These are phyloP conservation scores for Phytophthora pluvialis DNA, from an alignment of 352 stramenopile species.

Conservation along the genomic window DNA sequence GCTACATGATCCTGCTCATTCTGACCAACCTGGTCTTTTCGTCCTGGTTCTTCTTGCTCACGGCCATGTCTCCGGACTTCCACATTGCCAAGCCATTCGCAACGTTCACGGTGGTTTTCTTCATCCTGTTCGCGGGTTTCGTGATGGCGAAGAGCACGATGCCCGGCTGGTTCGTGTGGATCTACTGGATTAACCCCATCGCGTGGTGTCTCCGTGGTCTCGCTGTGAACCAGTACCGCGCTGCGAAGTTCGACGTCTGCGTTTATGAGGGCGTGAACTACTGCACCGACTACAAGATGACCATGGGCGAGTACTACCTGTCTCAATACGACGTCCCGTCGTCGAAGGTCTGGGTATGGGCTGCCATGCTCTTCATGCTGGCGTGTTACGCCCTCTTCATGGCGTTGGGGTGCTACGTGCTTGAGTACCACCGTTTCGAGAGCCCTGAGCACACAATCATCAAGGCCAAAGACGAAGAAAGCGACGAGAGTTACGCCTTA, in stretches of 20 bases:
- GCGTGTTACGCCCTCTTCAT: conserved; percentile 38
- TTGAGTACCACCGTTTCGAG: conserved; percentile 43
- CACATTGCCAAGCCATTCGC: conserved; percentile 53
- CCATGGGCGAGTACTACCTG: conserved; percentile 45
- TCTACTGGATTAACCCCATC: conserved; percentile 74
- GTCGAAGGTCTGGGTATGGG: conserved; percentile 39
- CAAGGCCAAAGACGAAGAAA: conserved; percentile 25
- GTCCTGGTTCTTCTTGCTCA: conserved; percentile 48
- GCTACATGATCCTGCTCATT: conserved; percentile 45
- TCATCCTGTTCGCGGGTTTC: conserved; percentile 65
- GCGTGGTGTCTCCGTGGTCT: conserved; percentile 47
- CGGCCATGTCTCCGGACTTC: conserved; percentile 35
- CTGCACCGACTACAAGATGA: conserved; percentile 34
- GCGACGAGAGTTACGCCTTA: conserved; percentile 26
- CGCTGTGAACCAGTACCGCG: conserved; percentile 39
- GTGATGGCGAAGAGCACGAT: conserved; percentile 53
- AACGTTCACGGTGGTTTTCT: conserved; percentile 51
- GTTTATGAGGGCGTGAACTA: conserved; percentile 36
- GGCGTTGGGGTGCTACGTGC: conserved; percentile 25
- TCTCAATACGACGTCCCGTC: conserved; percentile 36
- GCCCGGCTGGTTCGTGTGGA: conserved; percentile 55
- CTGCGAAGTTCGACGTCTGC: conserved; percentile 31
- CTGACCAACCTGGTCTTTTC: conserved; percentile 45
- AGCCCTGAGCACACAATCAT: conserved; percentile 38
- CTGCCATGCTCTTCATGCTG: conserved; percentile 43